These are phyloP conservation scores for Gypsophila paniculata DNA, from an alignment of 179 eudicot species.

Conservation along the genomic window DNA sequence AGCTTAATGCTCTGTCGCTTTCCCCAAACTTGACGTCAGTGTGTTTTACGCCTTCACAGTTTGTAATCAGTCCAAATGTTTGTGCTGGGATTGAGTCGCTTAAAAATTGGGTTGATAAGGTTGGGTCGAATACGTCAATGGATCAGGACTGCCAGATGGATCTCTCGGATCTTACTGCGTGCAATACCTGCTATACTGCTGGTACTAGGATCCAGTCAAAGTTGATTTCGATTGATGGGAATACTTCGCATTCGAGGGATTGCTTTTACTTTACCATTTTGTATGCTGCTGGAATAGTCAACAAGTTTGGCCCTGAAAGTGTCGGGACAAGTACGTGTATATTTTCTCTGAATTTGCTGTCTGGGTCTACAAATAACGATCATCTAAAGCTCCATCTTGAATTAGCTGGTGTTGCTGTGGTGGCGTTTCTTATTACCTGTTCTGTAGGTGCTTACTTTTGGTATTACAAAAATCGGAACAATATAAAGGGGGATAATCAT, in stretches of 20 bases:
- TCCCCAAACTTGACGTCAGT: constrained; percentile 14
- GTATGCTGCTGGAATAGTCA: constrained; percentile 13
- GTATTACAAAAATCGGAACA: neutral
- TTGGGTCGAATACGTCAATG: constrained; percentile 9
- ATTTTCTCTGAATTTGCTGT: constrained; percentile 1
- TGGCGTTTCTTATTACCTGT: neutral
- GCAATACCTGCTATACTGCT: constrained; percentile 17
- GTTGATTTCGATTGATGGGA: constrained; percentile 18
- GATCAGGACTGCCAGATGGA: constrained; percentile 13
- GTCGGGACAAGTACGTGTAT: constrained; percentile 17
- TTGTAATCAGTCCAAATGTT: constrained; percentile 9
- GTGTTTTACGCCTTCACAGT: constrained; percentile 14
- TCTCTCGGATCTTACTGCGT: constrained; percentile 13
- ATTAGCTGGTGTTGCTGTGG: constrained; percentile 8
- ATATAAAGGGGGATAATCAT: neutral
- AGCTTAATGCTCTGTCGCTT: constrained; percentile 14
- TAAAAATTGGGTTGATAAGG: constrained; percentile 7
- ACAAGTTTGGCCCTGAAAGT: constrained; percentile 18
- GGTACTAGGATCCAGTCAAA: constrained; percentile 18
- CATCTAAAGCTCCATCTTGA: constrained; percentile 8
- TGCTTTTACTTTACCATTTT: constrained; percentile 19
- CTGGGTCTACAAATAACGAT: constrained; percentile 8
- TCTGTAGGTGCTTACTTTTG: neutral
- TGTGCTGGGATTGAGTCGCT: constrained; percentile 21
- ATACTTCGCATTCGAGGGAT: constrained; percentile 8